Percentiles rank a stretch among this genome's conserved stretches.
Evolutionary conservation across 805 yeast genomes (phyloP).

Genomic region (Metschnikowia chrysomelidarum): DNA sequence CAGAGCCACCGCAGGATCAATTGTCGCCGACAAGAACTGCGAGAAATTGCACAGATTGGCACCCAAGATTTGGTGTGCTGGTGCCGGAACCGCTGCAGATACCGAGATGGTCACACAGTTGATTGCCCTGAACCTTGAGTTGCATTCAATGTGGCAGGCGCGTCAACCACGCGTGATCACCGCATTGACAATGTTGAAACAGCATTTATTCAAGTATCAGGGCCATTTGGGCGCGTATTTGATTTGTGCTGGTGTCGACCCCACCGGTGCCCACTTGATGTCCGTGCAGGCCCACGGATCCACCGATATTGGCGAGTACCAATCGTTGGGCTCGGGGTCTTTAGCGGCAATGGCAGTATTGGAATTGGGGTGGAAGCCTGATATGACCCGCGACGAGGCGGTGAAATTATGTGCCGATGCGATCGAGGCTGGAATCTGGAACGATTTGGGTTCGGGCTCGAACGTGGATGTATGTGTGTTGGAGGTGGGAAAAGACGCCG

Average conservation of each 20-base stretch:
- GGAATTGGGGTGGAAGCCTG: slow-evolving; percentile 83
- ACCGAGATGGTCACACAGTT: slow-evolving; percentile 97
- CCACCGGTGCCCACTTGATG: slow-evolving; percentile 91
- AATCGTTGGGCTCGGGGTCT: slow-evolving; percentile 93
- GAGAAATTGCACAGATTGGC: slow-evolving; percentile 89
- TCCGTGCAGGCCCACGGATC: slow-evolving; percentile 98
- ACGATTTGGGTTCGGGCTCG: slow-evolving; percentile 98
- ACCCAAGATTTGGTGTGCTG: slow-evolving; percentile 98
- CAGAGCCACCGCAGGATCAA: slow-evolving; percentile 93
- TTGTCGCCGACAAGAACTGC: slow-evolving; percentile 98
- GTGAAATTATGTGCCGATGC: slow-evolving; percentile 87
- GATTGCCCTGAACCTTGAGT: slow-evolving; percentile 84
- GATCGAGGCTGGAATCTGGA: slow-evolving; percentile 97
- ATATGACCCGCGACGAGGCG: slow-evolving; percentile 84
- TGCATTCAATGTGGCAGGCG: slow-evolving; percentile 79
- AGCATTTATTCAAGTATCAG: slow-evolving; percentile 93
- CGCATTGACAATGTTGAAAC: slow-evolving; percentile 88
- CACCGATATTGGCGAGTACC: slow-evolving; percentile 92
- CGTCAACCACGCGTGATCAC: slow-evolving; percentile 93
- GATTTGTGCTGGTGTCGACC: slow-evolving; percentile 97
- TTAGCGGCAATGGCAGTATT: slow-evolving; percentile 98
- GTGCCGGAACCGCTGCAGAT: slow-evolving; percentile 99
- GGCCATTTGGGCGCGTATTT: slow-evolving; percentile 97
- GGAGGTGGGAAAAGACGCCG: slow-evolving; percentile 90
- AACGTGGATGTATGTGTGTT: slow-evolving; percentile 96